phyloP scores from a whole-genome alignment of 1,284 basidiomycete genomes.

The Phellinidium pouzarii region DNA sequence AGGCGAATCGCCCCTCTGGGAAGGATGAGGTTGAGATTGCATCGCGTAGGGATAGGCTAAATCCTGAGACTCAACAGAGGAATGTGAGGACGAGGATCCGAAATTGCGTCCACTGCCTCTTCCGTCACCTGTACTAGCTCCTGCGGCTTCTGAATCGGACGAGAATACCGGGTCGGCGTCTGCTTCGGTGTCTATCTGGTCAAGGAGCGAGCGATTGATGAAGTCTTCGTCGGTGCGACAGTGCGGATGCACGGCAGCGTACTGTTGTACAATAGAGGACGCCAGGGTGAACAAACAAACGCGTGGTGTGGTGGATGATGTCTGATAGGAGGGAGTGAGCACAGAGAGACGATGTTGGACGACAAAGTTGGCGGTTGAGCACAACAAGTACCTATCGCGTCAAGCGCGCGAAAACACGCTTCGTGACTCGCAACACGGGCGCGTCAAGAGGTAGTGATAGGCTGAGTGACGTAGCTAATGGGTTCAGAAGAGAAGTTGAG shows the following conservation, averaged over 20 bases:
- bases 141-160: conserved; percentile 47
- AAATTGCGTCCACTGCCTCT: conserved; percentile 29
- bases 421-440: not conserved
- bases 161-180: conserved; percentile 63
- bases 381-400: conserved; percentile 11
- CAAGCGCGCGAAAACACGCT: conserved; percentile 15
- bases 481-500: conserved; percentile 2
- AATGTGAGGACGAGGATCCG: conserved; percentile 39
- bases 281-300: conserved; percentile 18
- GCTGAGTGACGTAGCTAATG: not conserved
- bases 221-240: conserved; percentile 62
- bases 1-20: conserved; percentile 46
- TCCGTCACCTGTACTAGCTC: conserved; percentile 22
- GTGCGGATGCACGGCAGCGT: conserved; percentile 33
- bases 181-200: conserved; percentile 70
- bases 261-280: conserved; percentile 25
- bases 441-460: not conserved
- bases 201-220: conserved; percentile 75
- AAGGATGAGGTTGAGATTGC: conserved; percentile 36
- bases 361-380: conserved; percentile 8
- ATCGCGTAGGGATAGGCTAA: conserved; percentile 46
- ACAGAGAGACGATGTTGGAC: conserved; percentile 16
- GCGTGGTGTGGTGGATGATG: conserved; percentile 13
- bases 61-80: conserved; percentile 46
- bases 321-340: not conserved